Conservation (phyloP, 108 stramenopile species). For the Cyclotella cryptica region DNA sequence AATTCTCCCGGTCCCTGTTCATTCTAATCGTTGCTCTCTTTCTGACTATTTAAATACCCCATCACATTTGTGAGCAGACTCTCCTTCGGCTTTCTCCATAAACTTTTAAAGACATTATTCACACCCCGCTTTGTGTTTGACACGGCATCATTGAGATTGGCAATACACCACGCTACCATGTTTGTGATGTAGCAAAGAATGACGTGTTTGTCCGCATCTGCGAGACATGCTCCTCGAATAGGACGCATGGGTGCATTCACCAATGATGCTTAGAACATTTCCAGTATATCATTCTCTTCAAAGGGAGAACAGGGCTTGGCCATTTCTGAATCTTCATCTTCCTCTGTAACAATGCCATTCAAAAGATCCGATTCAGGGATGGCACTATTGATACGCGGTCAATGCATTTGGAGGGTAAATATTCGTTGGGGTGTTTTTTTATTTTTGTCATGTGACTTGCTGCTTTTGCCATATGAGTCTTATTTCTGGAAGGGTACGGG, state of each 20-base stretch:
- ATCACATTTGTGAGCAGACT: constrained; percentile 24
- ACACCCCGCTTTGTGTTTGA: constrained; percentile 88
- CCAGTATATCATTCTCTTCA: constrained; percentile 15
- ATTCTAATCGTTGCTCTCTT: constrained; percentile 16
- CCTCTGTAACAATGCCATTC: constrained; percentile 40
- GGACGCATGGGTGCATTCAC: constrained; percentile 14
- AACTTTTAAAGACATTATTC: constrained; percentile 82
- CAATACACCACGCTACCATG: constrained; percentile 73
- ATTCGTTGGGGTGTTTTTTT: too few relatives aligned
- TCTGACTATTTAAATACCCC: constrained; percentile 30
- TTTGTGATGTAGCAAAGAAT: constrained; percentile 74
- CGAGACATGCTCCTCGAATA: constrained; percentile 51
- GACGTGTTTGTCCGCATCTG: constrained; percentile 65
- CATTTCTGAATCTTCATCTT: constrained; percentile 57
- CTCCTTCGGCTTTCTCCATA: constrained; percentile 85
- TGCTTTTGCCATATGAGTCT: too few relatives aligned
- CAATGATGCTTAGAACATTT: constrained; percentile 11
- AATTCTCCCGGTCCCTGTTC: background rate
- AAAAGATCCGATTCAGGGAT: constrained; percentile 40
- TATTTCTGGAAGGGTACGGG: too few relatives aligned
- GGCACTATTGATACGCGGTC: constrained; percentile 74
- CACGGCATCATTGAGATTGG: constrained; percentile 77
- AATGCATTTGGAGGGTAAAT: too few relatives aligned
- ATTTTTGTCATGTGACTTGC: too few relatives aligned
- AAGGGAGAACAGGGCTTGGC: constrained; percentile 55